phyloP scores from a whole-genome alignment of 208 protist species.

The Acanthamoeba healyi region DNA sequence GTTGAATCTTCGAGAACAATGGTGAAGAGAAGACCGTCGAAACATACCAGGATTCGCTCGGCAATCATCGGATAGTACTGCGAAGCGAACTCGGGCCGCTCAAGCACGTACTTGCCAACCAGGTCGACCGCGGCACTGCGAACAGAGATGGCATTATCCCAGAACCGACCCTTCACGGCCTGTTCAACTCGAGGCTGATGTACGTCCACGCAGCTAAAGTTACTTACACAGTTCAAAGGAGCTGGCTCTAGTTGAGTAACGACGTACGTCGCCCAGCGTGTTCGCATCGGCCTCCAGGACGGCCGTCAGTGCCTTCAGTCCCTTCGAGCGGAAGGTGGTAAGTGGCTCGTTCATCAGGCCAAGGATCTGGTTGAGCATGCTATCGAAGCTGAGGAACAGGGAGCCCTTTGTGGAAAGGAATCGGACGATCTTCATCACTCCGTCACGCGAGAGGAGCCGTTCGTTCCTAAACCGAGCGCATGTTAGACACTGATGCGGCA shows the following conservation, averaged over 20 bases:
- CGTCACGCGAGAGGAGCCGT: constrained; percentile 23
- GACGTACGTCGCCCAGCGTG: constrained; percentile 60
- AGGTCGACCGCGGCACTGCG: constrained; percentile 58
- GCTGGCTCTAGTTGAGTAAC: too few species aligned
- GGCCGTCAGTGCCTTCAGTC: constrained; percentile 29
- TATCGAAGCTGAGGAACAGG: constrained; percentile 42
- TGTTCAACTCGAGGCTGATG: constrained; percentile 7
- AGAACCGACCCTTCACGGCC: constrained; percentile 50
- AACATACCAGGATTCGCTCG: constrained; percentile 56
- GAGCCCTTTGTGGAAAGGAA: constrained; percentile 65
- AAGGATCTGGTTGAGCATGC: constrained; percentile 46
- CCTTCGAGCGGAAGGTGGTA: constrained; percentile 64
- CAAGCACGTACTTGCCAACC: constrained; percentile 64
- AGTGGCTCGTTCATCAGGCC: constrained; percentile 35
- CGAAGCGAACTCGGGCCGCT: constrained; percentile 39
- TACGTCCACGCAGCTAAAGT: not conserved
- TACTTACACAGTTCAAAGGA: not conserved
- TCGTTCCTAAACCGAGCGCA: too few species aligned
- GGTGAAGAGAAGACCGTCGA: too few species aligned
- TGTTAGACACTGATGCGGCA: too few species aligned
- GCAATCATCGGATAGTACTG: constrained; percentile 67
- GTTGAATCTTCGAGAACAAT: too few species aligned
- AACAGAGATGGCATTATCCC: constrained; percentile 55
- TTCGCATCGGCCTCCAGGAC: constrained; percentile 39
- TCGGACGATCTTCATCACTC: constrained; percentile 57